Evolutionary conservation across 2,329 filamentous ascomycete species (phyloP), one percentile per base, ranked within the genome.

Genomic region (Apiospora koreana): DNA sequence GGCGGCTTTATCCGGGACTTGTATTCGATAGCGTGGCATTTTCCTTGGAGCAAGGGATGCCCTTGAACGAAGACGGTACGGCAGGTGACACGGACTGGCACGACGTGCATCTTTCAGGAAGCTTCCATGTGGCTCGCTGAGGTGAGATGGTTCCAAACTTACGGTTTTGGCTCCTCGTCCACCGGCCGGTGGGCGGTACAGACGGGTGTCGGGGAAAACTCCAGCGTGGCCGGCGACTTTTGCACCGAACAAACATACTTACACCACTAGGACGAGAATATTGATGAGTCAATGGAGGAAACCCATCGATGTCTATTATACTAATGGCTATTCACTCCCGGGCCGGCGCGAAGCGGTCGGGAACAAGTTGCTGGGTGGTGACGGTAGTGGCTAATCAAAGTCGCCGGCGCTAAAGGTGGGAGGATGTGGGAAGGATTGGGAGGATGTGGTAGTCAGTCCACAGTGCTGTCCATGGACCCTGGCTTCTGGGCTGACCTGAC

Each of bases 101-200:
- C 35, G 50, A 62, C 54, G 28, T 62, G 54, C 54, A n/a, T 28
- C 54, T 10, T 62, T 62, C 54, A 62, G 54, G 28, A 62, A 62
- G 31, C 28, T 62, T 62, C 54, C 54, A 62, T 62, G 31, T 21
- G 18, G 54, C 54, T 62, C 38, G 54, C n/a, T 62, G 54, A 38
- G 54, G 31, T 62, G 54, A 62, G 54, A 62, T 38, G 31, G 31
- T 38, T 58, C 50, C 18, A 28, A 58, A 35, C 16, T 28, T 58
- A 16, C 50, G 35, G 50, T 35, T 35, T 28, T 2, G 35, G n/a
- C 46, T 25, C 23, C 10, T 28, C 46, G 1, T 41, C 35, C 5
- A 38, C 5, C 35, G 10, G n/a, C 9, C 46, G 9, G n/a, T 25
- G 46, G 46, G n/a, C n/a, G n/a, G n/a, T n/a, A n/a, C n/a, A n/a